phyloP scores from a whole-genome alignment of 768 basidiomycete species.

The Panaeolus cyanescens region DNA sequence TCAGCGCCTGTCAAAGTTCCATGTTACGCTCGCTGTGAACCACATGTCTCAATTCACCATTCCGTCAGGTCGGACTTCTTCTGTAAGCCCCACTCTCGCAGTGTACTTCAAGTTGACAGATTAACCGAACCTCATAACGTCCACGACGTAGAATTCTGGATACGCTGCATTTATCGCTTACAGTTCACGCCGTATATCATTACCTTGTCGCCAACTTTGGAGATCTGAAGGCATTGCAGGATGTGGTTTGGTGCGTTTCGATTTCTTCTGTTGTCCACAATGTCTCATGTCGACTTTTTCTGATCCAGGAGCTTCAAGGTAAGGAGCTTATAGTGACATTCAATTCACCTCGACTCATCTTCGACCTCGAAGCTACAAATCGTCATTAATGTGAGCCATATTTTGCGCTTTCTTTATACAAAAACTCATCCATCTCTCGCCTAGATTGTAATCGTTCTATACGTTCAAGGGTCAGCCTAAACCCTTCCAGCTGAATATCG shows the following conservation, averaged over 20 bases:
- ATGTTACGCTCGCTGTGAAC: background rate
- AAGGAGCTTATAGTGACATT: too few species aligned
- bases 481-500: background rate
- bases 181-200: slow-evolving; percentile 32
- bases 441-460: slow-evolving; percentile 42
- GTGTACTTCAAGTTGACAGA: background rate
- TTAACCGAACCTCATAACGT: background rate
- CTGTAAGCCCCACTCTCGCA: slow-evolving; percentile 2
- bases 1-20: background rate
- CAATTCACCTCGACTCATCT: too few species aligned
- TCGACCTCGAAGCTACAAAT: slow-evolving; percentile 28
- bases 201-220: slow-evolving; percentile 37
- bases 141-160: slow-evolving; percentile 28
- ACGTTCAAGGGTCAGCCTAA: slow-evolving; percentile 41
- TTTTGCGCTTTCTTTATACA: background rate
- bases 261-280: slow-evolving; percentile 7
- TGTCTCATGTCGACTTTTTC: too few species aligned
- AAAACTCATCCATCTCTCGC: background rate
- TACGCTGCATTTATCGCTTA: slow-evolving; percentile 30
- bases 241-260: slow-evolving; percentile 30
- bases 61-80: slow-evolving; percentile 8
- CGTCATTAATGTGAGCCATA: slow-evolving; percentile 33
- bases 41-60: background rate
- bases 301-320: slow-evolving; percentile 24
- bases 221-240: slow-evolving; percentile 16